Base-by-base conservation (phyloP, 768 basidiomycete genomes). In the Holtermanniella nyarrowii region DNA sequence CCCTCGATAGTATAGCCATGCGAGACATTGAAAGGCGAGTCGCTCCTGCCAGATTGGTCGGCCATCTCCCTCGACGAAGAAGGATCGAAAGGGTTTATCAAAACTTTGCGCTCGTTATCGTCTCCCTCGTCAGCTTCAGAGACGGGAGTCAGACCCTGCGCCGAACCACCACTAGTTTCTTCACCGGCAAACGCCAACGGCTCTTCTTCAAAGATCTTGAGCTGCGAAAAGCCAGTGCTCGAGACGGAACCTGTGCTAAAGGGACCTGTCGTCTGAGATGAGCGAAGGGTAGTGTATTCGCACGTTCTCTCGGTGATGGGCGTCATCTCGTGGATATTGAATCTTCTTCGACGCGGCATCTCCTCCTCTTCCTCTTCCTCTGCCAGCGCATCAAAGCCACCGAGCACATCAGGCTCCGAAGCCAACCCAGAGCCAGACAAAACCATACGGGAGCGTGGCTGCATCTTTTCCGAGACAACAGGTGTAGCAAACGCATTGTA, bases 221-320 rank as follows among this genome's bases (percentile, higher is more conserved):
- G 42, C 26, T 13, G 44, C 45, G 50, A 50, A 23, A 40, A 39
- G 45, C 47, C 53, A 54, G 45, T 72, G 52, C 68, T 66, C 82
- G 27, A 76, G 77, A 16, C 78, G 79, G 20, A 79, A 74, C 52
- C 69, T 76, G 58, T 76, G 55, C 57, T 40, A 53, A 65, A 42
- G 63, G 59, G 22, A n/a, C n/a, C n/a, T 56, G 49, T 48, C 14
- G 55, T 53, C 7, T 51, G 58, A 16, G 66, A 67, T 1, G 67
- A 67, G 5, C 73, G 66, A 59, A 81, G 84, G 26, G 76, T 77
- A 2, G 85, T 79, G 66, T 77, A 91, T 71, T 97, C 95, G 62
- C 80, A 80, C 10, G 95, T 97, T 40, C 91, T 78, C 71, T 99
- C 95, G 12, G 88, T 88, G 70, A 97, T 96, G 2, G 95, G 93